These are phyloP conservation scores for Penicillium ucsense DNA, from an alignment of 495 filamentous ascomycete species.

Conservation along the genomic window DNA sequence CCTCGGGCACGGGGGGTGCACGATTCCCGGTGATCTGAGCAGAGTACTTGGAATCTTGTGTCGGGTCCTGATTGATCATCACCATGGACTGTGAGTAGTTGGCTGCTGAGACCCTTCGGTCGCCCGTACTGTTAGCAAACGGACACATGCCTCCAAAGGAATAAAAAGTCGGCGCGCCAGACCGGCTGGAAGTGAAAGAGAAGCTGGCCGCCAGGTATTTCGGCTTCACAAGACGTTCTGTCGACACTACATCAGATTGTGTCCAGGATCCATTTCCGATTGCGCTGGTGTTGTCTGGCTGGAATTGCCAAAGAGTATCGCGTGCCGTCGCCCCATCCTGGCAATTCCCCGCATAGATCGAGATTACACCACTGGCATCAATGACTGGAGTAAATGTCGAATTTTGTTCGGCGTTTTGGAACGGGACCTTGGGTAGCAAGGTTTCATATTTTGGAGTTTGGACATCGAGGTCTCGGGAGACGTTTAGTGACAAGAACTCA, in stretches of 20 bases:
- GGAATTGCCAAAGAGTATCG: slow-evolving; percentile 48
- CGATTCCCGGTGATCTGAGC: slow-evolving; percentile 33
- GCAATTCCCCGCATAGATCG: slow-evolving; percentile 64
- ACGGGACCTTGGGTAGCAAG: slow-evolving; percentile 56
- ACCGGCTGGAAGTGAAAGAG: slow-evolving; percentile 52
- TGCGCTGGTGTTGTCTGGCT: slow-evolving; percentile 23
- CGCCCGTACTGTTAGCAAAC: slow-evolving; percentile 26
- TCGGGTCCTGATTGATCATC: slow-evolving; percentile 27
- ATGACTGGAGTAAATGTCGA: slow-evolving; percentile 55
- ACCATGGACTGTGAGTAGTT: slow-evolving; percentile 74
- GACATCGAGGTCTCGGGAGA: slow-evolving; percentile 44
- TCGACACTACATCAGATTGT: slow-evolving; percentile 15
- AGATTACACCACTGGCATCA: slow-evolving; percentile 54
- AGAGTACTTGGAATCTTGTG: slow-evolving; percentile 20
- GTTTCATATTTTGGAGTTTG: slow-evolving; percentile 43
- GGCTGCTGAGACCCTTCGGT: slow-evolving; percentile 50
- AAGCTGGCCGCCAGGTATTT: slow-evolving; percentile 60
- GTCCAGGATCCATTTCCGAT: slow-evolving; percentile 50
- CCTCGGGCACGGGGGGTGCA: slow-evolving; percentile 65
- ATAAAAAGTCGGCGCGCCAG: slow-evolving; percentile 46
- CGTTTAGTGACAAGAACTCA: slow-evolving; percentile 54
- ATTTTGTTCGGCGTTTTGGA: slow-evolving; percentile 35
- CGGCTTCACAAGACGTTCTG: slow-evolving; percentile 32
- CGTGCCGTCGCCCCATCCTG: slow-evolving; percentile 21
- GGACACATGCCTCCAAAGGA: slow-evolving; percentile 89